Percentiles rank a stretch among this genome's conserved stretches.
Conservation (phyloP, 495 filamentous ascomycete genomes). For the Aspergillus asperescens region DNA sequence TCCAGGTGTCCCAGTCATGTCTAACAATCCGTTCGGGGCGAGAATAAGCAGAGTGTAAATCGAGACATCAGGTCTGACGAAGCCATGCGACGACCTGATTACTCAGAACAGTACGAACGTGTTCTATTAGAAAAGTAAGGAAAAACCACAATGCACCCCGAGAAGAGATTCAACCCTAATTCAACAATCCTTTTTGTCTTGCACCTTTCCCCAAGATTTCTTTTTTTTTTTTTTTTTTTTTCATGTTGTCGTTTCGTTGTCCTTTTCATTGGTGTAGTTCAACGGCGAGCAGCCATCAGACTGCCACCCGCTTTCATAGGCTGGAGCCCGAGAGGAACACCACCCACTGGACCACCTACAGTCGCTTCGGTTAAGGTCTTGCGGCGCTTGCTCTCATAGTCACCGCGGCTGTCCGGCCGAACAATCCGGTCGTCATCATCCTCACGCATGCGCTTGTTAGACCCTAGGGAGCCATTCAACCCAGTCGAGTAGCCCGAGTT, state of each 20-base stretch:
- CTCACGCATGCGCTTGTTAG: slow-evolving; percentile 75
- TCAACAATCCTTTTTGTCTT: slow-evolving; percentile 10
- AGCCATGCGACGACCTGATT: not conserved
- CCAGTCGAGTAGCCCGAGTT: slow-evolving; percentile 49
- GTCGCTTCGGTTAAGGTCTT: slow-evolving; percentile 68
- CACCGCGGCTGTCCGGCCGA: slow-evolving; percentile 62
- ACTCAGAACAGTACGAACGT: slow-evolving; percentile 8
- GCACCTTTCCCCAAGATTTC: not conserved
- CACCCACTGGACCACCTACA: slow-evolving; percentile 43
- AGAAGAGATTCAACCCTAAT: slow-evolving; percentile 8
- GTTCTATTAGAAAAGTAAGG: slow-evolving; percentile 27
- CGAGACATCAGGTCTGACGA: not conserved
- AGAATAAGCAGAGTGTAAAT: not conserved
- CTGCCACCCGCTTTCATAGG: slow-evolving; percentile 42
- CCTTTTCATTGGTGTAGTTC: slow-evolving; percentile 8
- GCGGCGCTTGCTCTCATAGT: slow-evolving; percentile 72
- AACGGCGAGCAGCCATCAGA: slow-evolving; percentile 37
- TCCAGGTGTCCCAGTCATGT: slow-evolving; percentile 4
- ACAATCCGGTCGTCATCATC: slow-evolving; percentile 69
- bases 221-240: slow-evolving; percentile 7
- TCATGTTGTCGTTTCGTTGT: slow-evolving; percentile 3
- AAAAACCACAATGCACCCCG: slow-evolving; percentile 15
- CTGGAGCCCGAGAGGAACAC: slow-evolving; percentile 34
- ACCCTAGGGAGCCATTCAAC: slow-evolving; percentile 61
- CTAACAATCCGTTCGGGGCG: slow-evolving; percentile 10